phyloP scores from a whole-genome alignment of 495 filamentous ascomycete genomes.

The Parathielavia appendiculata region DNA sequence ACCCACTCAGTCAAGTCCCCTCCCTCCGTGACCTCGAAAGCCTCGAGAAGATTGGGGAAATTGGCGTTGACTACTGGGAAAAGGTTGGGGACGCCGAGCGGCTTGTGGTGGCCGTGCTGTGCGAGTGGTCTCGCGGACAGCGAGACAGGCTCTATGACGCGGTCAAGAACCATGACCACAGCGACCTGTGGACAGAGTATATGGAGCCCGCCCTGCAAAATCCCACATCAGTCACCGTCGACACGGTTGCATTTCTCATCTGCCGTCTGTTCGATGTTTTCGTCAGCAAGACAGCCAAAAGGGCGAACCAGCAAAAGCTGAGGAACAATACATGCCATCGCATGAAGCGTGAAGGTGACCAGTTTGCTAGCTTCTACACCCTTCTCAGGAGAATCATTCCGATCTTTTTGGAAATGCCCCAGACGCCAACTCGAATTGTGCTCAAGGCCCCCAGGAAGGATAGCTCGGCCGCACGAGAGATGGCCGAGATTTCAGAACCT shows the following conservation, averaged over 20 bases:
- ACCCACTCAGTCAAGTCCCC: conserved; percentile 10
- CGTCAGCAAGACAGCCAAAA: conserved; percentile 7
- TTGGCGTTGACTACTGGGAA: conserved; percentile 24
- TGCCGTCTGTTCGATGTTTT: conserved; percentile 26
- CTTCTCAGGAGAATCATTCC: conserved; percentile 18
- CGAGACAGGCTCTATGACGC: conserved; percentile 5
- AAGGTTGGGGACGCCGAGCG: conserved; percentile 21
- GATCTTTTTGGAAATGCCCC: conserved; percentile 7
- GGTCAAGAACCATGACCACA: conserved; percentile 2
- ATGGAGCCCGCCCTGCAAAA: conserved; percentile 14
- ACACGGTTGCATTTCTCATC: conserved; percentile 12
- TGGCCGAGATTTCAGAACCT: conserved; percentile 1
- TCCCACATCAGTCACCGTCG: neutral
- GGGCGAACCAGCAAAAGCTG: neutral
- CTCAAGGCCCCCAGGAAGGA: neutral
- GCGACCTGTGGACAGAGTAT: conserved; percentile 23
- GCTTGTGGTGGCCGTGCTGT: conserved; percentile 25
- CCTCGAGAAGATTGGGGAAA: conserved; percentile 19
- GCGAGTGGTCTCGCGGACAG: conserved; percentile 6
- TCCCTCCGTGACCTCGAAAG: conserved; percentile 8
- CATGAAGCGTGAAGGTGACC: neutral
- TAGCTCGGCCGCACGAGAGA: neutral
- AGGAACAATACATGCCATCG: conserved; percentile 1
- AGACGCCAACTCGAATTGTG: conserved; percentile 13
- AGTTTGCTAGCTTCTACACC: conserved; percentile 18